Percentiles rank a stretch among this genome's conserved stretches.
Evolutionary conservation across 2,329 filamentous ascomycete species (phyloP).

Genomic region (Dothidotthia symphoricarpi): DNA sequence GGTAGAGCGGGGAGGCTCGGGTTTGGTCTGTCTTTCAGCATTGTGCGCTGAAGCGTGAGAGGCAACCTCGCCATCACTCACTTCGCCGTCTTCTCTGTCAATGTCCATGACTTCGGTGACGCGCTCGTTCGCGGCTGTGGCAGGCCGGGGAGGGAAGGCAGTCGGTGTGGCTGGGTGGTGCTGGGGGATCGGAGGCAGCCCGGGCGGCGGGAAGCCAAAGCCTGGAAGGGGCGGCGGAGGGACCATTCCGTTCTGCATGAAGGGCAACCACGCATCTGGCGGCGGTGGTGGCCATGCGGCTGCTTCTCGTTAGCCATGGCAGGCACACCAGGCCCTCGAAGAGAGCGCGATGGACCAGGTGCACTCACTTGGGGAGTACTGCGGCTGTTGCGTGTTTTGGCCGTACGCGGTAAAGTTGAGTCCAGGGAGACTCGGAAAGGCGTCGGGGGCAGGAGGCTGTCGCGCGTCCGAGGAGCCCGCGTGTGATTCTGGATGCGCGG

Average conservation of each 20-base stretch:
- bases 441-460: conserved; percentile 12
- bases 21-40: conserved; percentile 6
- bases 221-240: conserved; percentile 24
- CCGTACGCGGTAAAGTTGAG: conserved; percentile 23
- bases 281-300: conserved; percentile 28
- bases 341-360: not conserved
- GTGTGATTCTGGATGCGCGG: conserved; percentile 3
- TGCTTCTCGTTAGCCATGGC: conserved; percentile 6
- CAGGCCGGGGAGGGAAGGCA: conserved; percentile 13
- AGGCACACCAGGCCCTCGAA: not conserved
- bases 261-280: conserved; percentile 35
- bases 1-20: conserved; percentile 25
- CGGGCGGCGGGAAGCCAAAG: conserved; percentile 18
- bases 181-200: conserved; percentile 22
- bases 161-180: conserved; percentile 14
- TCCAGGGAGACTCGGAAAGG: conserved; percentile 14
- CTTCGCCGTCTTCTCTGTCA: conserved; percentile 70
- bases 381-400: conserved; percentile 26
- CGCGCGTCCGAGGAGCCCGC: conserved; percentile 11
- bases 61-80: conserved; percentile 57
- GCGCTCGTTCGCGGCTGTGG: conserved; percentile 21
- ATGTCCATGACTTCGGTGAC: conserved; percentile 37
- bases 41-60: conserved; percentile 13
- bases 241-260: conserved; percentile 22
- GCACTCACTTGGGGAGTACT: conserved; percentile 16